Conservation (phyloP, 2,329 filamentous ascomycete genomes). For the Ascochyta clinopodiicola region DNA sequence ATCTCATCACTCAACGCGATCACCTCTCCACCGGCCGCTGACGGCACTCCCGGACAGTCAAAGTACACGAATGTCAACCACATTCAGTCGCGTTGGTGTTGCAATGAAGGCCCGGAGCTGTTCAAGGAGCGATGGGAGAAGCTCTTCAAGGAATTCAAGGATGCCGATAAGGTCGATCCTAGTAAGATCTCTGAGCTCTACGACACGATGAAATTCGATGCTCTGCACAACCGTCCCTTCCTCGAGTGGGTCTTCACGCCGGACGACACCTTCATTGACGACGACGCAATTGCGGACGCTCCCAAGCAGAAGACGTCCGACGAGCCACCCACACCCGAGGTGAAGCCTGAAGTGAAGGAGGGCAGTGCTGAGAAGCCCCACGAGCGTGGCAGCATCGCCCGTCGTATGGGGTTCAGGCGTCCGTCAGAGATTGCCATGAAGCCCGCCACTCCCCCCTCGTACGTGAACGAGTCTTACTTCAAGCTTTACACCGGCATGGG, state of each 20-base stretch:
- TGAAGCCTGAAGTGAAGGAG: slow-evolving; percentile 39
- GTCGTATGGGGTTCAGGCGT: slow-evolving; percentile 61
- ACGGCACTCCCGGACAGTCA: slow-evolving; percentile 50
- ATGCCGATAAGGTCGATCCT: slow-evolving; percentile 96
- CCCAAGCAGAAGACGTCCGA: slow-evolving; percentile 41
- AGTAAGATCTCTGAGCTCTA: slow-evolving; percentile 99
- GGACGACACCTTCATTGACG: slow-evolving; percentile 76
- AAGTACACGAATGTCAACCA: slow-evolving; percentile 40
- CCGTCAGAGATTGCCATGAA: slow-evolving; percentile 53
- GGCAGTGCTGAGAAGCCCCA: slow-evolving; percentile 49
- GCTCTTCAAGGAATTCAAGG: slow-evolving; percentile 93
- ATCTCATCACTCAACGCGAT: slow-evolving; percentile 65
- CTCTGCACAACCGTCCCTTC: slow-evolving; percentile 93
- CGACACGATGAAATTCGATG: slow-evolving; percentile 99
- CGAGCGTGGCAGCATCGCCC: slow-evolving; percentile 49
- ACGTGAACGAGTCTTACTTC: slow-evolving; percentile 74
- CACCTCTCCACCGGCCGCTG: slow-evolving; percentile 31
- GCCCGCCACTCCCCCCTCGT: slow-evolving; percentile 32
- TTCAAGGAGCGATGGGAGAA: slow-evolving; percentile 99
- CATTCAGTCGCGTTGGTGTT: slow-evolving; percentile 94
- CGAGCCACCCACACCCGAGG: slow-evolving; percentile 29
- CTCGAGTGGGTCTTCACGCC: slow-evolving; percentile 98
- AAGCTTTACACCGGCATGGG: slow-evolving; percentile 82
- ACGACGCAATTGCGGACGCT: slow-evolving; percentile 52
- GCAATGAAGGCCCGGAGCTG: slow-evolving; percentile 89